Evolutionary conservation across 148 eudicot species (phyloP).

Genomic region (Chenopodium album): DNA sequence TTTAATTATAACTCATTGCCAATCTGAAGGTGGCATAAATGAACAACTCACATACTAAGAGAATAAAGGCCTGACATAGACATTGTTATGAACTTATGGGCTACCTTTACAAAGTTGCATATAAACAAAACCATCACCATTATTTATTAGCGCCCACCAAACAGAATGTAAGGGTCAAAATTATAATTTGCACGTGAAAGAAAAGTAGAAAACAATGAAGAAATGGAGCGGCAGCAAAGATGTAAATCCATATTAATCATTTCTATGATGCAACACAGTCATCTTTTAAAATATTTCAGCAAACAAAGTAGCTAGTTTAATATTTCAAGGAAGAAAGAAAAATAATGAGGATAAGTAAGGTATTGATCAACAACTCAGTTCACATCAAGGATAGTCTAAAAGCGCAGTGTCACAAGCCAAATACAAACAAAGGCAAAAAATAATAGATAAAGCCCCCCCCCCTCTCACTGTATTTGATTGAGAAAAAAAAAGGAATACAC

Average conservation of each 20-base stretch:
- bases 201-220: neutral
- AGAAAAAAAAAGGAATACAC: neutral
- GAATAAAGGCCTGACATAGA: neutral
- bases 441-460: too few species aligned
- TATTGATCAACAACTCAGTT: neutral
- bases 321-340: neutral
- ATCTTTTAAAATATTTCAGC: neutral
- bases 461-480: too few species aligned
- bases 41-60: neutral
- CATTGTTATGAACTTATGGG: neutral
- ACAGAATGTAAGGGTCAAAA: neutral
- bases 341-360: neutral
- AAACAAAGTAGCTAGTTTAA: neutral
- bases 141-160: neutral
- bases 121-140: neutral
- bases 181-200: too few species aligned
- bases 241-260: neutral
- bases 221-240: neutral
- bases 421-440: conserved; percentile 7
- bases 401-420: neutral
- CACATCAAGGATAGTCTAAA: neutral
- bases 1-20: neutral
- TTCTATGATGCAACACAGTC: neutral
- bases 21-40: too few species aligned
- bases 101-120: neutral